Conservation (phyloP, 352 stramenopile species). For the Phytophthora pseudosyringae region DNA sequence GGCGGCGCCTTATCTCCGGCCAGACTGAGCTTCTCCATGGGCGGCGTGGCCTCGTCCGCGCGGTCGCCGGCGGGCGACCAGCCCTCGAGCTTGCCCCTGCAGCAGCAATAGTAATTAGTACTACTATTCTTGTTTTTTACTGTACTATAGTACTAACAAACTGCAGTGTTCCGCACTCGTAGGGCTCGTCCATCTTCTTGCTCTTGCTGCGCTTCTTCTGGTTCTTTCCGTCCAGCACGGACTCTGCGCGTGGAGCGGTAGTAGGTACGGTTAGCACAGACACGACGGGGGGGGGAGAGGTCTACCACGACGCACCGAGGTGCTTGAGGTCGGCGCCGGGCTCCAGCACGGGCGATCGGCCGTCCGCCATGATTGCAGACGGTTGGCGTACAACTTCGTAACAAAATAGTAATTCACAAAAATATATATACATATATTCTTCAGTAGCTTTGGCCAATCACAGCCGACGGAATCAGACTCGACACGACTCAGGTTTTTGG, state of each 20-base stretch:
- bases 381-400: no score
- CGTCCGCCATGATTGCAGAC: conserved; percentile 41
- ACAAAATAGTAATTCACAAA: no score
- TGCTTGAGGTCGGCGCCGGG: conserved; percentile 53
- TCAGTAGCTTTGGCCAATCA: background rate
- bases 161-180: conserved; percentile 30
- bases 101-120: conserved; percentile 16
- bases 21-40: conserved; percentile 67
- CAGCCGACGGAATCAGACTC: background rate
- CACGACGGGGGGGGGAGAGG: background rate
- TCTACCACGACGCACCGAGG: conserved; percentile 38
- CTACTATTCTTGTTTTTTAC: no score
- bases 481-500: conserved; percentile 11
- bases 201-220: conserved; percentile 38
- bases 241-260: conserved; percentile 20
- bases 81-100: conserved; percentile 61
- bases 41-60: conserved; percentile 17
- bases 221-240: conserved; percentile 41
- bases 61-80: conserved; percentile 60
- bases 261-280: background rate
- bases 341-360: conserved; percentile 50
- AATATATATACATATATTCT: background rate
- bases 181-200: conserved; percentile 34
- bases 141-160: background rate
- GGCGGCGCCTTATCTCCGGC: conserved; percentile 7